Conservation (phyloP, 176 grass and related monocot genomes). For the Oryza meyeriana region DNA sequence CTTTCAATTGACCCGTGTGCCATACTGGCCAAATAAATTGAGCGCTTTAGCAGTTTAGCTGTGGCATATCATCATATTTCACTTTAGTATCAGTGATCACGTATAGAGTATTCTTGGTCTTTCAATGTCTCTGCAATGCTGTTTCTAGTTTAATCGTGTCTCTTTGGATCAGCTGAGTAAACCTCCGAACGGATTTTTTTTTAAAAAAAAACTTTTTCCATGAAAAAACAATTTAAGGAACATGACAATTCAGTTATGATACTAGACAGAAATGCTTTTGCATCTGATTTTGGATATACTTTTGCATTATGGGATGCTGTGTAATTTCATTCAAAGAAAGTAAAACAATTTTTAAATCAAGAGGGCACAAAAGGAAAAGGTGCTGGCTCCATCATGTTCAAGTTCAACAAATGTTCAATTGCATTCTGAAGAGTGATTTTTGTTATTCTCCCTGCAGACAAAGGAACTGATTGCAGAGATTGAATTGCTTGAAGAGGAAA, state of each 20-base stretch:
- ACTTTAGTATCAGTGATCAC: neutral
- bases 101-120: neutral
- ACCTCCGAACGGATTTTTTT: neutral
- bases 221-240: neutral
- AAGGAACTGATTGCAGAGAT: constrained; percentile 88
- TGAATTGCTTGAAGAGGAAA: constrained; percentile 94
- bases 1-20: neutral
- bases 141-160: neutral
- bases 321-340: constrained; percentile 7
- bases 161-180: neutral
- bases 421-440: neutral
- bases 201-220: neutral
- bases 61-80: too few relatives aligned
- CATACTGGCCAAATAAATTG: neutral
- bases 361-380: neutral
- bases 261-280: neutral
- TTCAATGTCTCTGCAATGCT: neutral
- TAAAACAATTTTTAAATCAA: neutral
- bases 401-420: neutral
- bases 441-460: constrained; percentile 46
- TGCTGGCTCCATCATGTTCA: neutral
- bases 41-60: neutral
- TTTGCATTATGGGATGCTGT: neutral
- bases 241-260: neutral
- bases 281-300: neutral